phyloP scores from a whole-genome alignment of 1,284 basidiomycete species.

The Papiliotrema nemorosa region DNA sequence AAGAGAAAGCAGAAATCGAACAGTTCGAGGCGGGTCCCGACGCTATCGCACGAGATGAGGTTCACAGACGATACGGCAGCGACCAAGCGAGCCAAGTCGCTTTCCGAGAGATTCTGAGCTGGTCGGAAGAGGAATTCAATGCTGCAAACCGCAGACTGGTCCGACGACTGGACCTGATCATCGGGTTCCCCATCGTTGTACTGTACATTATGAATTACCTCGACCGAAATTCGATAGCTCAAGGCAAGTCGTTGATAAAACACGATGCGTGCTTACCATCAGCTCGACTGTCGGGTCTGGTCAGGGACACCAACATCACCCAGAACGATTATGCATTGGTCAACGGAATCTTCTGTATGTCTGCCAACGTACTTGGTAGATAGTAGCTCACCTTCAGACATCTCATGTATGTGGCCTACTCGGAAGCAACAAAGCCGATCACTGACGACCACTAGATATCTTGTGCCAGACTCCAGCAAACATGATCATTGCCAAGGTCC shows the following conservation, averaged over 20 bases:
- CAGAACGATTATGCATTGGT: neutral
- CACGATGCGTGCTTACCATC: too few species aligned
- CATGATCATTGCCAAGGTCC: constrained; percentile 2
- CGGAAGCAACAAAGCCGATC: too few species aligned
- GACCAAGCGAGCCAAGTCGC: neutral
- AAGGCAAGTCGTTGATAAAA: neutral
- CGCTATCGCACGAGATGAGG: too few species aligned
- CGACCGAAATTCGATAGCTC: constrained; percentile 11
- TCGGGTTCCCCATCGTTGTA: neutral
- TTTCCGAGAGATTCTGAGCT: neutral
- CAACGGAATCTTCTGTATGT: constrained; percentile 7
- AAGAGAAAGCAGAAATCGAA: neutral
- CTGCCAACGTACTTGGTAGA: too few species aligned
- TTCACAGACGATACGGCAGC: neutral
- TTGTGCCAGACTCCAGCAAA: constrained; percentile 7
- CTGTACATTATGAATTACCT: constrained; percentile 8
- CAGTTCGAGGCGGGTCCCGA: neutral
- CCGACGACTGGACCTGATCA: neutral
- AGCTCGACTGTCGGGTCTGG: constrained; percentile 3
- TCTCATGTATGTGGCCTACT: constrained; percentile 1
- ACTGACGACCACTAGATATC: constrained; percentile 2
- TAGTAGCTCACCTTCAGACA: neutral
- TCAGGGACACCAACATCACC: constrained; percentile 3
- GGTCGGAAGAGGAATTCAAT: neutral
- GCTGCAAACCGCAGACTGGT: neutral